Evolutionary conservation across 441 rosid genomes (phyloP).

Genomic region (Viola pubescens): DNA sequence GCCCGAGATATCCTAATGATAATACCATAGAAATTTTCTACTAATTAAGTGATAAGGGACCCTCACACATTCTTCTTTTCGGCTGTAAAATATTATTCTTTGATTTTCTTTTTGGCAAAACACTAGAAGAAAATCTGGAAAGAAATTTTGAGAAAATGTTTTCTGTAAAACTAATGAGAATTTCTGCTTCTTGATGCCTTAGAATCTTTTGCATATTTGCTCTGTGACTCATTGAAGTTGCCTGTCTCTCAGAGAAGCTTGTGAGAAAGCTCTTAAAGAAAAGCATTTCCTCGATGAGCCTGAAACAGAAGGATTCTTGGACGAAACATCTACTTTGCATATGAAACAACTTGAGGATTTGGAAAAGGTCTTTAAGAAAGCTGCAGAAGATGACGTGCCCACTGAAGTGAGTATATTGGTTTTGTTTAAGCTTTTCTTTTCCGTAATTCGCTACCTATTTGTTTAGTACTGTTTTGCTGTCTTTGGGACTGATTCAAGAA

Average conservation of each 20-base stretch:
- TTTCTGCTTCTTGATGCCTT: too few relatives aligned
- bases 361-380: constrained; percentile 49
- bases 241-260: constrained; percentile 52
- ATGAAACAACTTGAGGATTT: constrained; percentile 42
- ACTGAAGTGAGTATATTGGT: constrained; percentile 39
- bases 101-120: too few relatives aligned
- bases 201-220: background rate
- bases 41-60: too few relatives aligned
- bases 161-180: too few relatives aligned
- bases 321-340: constrained; percentile 33
- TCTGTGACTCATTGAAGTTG: constrained; percentile 12
- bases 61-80: too few relatives aligned
- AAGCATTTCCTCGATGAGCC: constrained; percentile 43
- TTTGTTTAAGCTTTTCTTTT: constrained; percentile 1
- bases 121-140: too few relatives aligned
- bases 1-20: background rate
- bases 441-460: background rate
- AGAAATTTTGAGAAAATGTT: too few relatives aligned
- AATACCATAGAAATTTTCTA: too few relatives aligned
- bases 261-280: constrained; percentile 67
- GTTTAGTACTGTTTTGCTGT: background rate
- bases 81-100: too few relatives aligned
- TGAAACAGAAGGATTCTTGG: constrained; percentile 42
- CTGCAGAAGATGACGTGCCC: constrained; percentile 58
- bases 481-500: constrained; percentile 5